phyloP scores from a whole-genome alignment of 345 rosid genomes.

The Schrenkiella parvula region DNA sequence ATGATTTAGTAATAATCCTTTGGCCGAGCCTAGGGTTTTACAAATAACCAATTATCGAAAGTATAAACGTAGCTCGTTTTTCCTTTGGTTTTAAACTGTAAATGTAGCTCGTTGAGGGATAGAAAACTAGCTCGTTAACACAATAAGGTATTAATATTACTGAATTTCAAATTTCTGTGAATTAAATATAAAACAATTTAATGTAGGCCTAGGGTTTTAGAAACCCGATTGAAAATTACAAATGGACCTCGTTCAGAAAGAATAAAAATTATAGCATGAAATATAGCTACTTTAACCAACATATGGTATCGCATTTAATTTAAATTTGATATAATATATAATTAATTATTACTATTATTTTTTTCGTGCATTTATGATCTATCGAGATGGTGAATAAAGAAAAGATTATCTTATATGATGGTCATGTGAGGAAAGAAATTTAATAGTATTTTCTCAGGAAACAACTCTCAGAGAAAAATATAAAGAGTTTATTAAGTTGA shows the following conservation, averaged over 20 bases:
- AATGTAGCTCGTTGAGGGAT: not conserved
- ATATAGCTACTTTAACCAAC: too few species aligned
- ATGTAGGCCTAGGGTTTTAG: not conserved
- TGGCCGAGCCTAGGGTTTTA: slow-evolving; percentile 41
- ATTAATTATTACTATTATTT: not conserved
- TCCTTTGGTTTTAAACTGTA: too few species aligned
- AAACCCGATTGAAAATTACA: not conserved
- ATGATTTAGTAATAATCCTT: slow-evolving; percentile 10
- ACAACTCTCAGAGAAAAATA: slow-evolving; percentile 8
- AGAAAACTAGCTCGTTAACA: not conserved
- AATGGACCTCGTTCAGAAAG: not conserved
- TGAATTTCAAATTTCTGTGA: not conserved
- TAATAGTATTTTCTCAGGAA: slow-evolving; percentile 2
- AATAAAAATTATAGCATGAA: too few species aligned
- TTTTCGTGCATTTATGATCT: slow-evolving; percentile 13
- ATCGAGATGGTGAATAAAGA: slow-evolving; percentile 10
- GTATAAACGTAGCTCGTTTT: not conserved
- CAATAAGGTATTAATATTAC: not conserved
- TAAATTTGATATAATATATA: too few species aligned
- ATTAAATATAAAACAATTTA: not conserved
- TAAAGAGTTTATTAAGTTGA: slow-evolving; percentile 32
- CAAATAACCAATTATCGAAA: not conserved
- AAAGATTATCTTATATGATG: slow-evolving; percentile 13
- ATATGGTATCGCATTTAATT: too few species aligned
- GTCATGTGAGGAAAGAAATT: slow-evolving; percentile 41